Evolutionary conservation across 1,139 yeast genomes (phyloP), one percentile per base, ranked within the genome.

Genomic region (Sugiyamaella japonica): DNA sequence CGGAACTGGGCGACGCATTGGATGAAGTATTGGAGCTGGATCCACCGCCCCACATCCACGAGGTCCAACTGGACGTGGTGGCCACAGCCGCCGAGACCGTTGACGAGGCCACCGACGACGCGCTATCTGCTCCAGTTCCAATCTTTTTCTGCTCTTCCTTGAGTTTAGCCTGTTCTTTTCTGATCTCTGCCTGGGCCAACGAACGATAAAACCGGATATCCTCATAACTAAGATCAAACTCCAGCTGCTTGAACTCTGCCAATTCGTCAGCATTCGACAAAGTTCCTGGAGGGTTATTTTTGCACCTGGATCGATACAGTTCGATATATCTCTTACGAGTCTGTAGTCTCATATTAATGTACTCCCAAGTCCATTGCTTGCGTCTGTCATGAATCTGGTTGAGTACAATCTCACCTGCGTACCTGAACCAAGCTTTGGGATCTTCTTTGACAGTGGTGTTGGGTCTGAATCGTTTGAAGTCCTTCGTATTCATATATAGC

Each of bases 281-380:
- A 12, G 50, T 56, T 28, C 56, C 59, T n/a, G 58, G 49, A 29
- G 48, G 51, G 31, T 53, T 53, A 29, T 59, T 72, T 43, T 79
- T 66, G 57, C 85, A 31, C n/a, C 45, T 77, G 58, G 79, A 75
- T 62, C 82, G 85, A 86, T 91, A 93, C 1, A 89, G 73, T 12
- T 68, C 69, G n/a, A 87, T 77, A 69, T 95, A 95, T 1, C 76
- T 72, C 55, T 77, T 79, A 62, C 97, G 76, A 65, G 86, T 84
- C 56, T 86, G 87, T 60, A 96, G 76, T 64, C 96, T 78, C 55
- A 76, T 78, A 51, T 81, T 81, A 61, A 93, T 83, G 65, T 81
- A 80, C 1, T 80, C 95, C 99, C 99, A 95, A 40, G 90, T 84
- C 95, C 97, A 89, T 64, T 81, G 84, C 61, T 84, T 80, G 64